Evolutionary conservation across 2,329 filamentous ascomycete species (phyloP).

Genomic region (Penicillium polonicum): DNA sequence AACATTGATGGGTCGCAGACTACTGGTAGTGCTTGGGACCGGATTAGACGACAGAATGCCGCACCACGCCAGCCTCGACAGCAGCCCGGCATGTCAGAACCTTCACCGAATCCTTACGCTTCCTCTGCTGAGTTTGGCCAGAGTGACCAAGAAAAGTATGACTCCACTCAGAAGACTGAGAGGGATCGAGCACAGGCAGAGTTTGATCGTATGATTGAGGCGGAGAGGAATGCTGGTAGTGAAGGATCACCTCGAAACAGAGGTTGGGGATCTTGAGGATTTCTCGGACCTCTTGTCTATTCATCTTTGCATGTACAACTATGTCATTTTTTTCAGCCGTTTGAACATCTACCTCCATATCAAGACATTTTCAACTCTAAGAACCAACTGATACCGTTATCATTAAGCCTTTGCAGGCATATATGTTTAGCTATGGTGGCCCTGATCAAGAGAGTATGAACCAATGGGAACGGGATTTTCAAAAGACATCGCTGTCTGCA

Average conservation of each 20-base stretch:
- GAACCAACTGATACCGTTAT: slow-evolving; percentile 9
- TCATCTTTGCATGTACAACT: slow-evolving; percentile 12
- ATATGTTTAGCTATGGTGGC: slow-evolving; percentile 10
- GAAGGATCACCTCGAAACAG: slow-evolving; percentile 17
- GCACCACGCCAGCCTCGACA: slow-evolving; percentile 4
- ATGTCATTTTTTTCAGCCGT: neutral
- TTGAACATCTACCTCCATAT: neutral
- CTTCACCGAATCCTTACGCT: neutral
- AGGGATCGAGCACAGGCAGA: slow-evolving; percentile 44
- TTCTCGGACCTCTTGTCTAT: neutral
- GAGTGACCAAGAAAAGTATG: slow-evolving; percentile 16
- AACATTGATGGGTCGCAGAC: slow-evolving; percentile 9
- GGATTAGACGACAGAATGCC: slow-evolving; percentile 34
- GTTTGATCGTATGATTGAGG: slow-evolving; percentile 46
- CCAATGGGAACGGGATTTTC: neutral
- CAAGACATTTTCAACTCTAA: neutral
- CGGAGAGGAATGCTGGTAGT: slow-evolving; percentile 34
- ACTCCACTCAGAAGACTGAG: slow-evolving; percentile 27
- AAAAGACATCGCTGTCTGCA: slow-evolving; percentile 2
- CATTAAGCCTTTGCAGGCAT: slow-evolving; percentile 23
- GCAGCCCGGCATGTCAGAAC: neutral
- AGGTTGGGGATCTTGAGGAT: slow-evolving; percentile 17
- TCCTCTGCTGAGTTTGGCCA: neutral
- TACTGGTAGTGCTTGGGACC: slow-evolving; percentile 39
- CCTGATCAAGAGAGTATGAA: neutral